A percentile compares a stretch with the other conserved stretches of the same genome.
These are phyloP conservation scores for Xylaria hypoxylon DNA, from an alignment of 2,329 filamentous ascomycete genomes.

Conservation along the genomic window DNA sequence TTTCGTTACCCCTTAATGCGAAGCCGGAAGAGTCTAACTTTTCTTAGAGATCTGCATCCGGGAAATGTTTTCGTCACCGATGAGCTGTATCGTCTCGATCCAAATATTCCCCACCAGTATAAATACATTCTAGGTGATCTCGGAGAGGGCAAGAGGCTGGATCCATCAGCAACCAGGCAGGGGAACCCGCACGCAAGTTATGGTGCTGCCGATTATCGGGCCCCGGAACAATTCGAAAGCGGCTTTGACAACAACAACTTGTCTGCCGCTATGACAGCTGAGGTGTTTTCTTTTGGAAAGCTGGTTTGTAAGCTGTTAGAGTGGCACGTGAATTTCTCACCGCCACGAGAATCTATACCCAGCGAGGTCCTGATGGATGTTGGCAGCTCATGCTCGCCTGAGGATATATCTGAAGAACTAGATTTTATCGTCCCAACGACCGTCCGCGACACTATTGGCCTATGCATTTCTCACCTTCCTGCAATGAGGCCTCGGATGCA, in stretches of 20 bases:
- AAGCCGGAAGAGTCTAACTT: background rate
- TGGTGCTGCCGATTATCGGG: background rate
- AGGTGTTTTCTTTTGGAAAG: conserved; percentile 7
- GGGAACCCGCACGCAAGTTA: conserved; percentile 1
- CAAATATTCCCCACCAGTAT: conserved; percentile 2
- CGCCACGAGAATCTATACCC: background rate
- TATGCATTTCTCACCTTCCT: background rate
- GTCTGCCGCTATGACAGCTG: background rate
- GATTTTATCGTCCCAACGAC: background rate
- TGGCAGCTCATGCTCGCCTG: background rate
- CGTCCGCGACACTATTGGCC: background rate
- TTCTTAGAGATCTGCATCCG: background rate
- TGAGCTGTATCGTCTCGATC: background rate
- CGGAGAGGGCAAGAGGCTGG: background rate
- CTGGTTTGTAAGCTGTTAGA: background rate
- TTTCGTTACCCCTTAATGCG: too few species aligned
- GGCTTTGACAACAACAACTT: background rate
- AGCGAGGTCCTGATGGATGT: background rate
- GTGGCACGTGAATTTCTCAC: background rate
- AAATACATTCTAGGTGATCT: background rate
- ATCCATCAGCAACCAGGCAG: background rate
- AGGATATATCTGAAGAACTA: background rate
- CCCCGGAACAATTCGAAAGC: conserved; percentile 1
- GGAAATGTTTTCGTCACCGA: conserved; percentile 2
- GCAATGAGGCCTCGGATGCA: background rate